Evolutionary conservation across 352 stramenopile species (phyloP), one percentile per base, ranked within the genome.

Genomic region (Pythium myriotylum): DNA sequence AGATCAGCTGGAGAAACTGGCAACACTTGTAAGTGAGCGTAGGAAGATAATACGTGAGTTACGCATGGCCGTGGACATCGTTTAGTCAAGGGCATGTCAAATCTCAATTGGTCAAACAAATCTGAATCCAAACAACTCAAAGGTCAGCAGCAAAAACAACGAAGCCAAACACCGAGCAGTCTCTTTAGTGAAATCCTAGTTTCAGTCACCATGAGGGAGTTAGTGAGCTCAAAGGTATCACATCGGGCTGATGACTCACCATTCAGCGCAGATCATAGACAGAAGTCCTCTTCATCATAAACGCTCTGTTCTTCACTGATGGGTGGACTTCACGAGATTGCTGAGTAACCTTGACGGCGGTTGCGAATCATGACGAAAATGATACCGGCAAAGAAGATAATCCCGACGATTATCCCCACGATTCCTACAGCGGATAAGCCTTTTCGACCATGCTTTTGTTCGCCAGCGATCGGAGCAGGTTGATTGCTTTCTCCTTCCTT

Each of bases 301-400:
- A 19, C 35, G 5, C 49, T 29, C 37, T 8, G 17, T 19, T 43
- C 2, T 59, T 50, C 16, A 20, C 52, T 41, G 20, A 55, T 41
- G 16, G 41, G 22, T 24, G 35, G 22, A 13, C 33, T 43, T 64
- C 65, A 67, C n/a, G 65, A 42, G 39, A 90, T 82, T 2, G 68
- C 58, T 4, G 81, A 73, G 51, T 92, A 92, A 2, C 77, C 82
- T 17, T 49, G 51, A 22, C 63, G 67, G 2, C 64, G 79, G 23
- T 76, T 74, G 35, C 70, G 69, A 32, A 92, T 37, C 48, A 76
- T 76, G 0, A 80, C 39, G 4, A 74, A 70, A 8, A 82, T 42
- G 10, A 91, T 63, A 5, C 61, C 72, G 12, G 71, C 57, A 12
- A 86, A 37, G 19, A 89, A 81, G 8, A 70, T 55, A 6, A 65